These are phyloP conservation scores for Trametes coccinea DNA, from an alignment of 768 basidiomycete genomes.

Conservation along the genomic window DNA sequence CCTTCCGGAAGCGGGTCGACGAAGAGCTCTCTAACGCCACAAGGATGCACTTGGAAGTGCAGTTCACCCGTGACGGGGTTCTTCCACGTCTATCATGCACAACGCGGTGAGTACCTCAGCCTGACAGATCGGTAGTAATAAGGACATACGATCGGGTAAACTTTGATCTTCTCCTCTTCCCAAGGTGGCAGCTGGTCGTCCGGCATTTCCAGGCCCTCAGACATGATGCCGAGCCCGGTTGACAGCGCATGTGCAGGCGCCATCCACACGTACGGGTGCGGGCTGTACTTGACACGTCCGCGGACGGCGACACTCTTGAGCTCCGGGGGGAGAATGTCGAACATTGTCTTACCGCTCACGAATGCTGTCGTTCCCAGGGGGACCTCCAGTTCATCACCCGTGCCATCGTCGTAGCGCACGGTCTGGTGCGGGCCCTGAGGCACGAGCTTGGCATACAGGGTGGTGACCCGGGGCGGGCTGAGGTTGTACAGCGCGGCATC, in stretches of 20 bases:
- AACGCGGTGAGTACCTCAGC: not conserved
- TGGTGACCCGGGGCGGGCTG: constrained; percentile 80
- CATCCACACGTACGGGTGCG: constrained; percentile 94
- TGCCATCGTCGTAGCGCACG: constrained; percentile 82
- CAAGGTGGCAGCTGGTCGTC: constrained; percentile 72
- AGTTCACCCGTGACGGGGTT: constrained; percentile 82
- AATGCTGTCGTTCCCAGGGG: constrained; percentile 89
- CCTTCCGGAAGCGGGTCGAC: constrained; percentile 72
- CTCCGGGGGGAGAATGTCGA: constrained; percentile 68
- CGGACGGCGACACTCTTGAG: constrained; percentile 82
- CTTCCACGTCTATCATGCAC: constrained; percentile 20
- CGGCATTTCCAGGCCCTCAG: constrained; percentile 71
- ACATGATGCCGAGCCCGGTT: constrained; percentile 82
- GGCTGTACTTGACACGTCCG: constrained; percentile 72
- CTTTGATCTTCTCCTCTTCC: constrained; percentile 75
- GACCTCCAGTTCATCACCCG: constrained; percentile 78
- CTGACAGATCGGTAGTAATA: not conserved
- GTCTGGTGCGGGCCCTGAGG: constrained; percentile 66
- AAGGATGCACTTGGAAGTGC: constrained; percentile 91
- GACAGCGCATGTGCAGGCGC: constrained; percentile 67
- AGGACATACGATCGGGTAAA: constrained; percentile 58
- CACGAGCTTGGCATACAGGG: constrained; percentile 75
- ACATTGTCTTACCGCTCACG: constrained; percentile 80
- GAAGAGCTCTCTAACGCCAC: constrained; percentile 64
- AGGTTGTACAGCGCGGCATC: constrained; percentile 83